Percentiles rank a stretch among this genome's conserved stretches.
These are phyloP conservation scores for Aspergillus piperis DNA, from an alignment of 2,329 filamentous ascomycete genomes.

Conservation along the genomic window DNA sequence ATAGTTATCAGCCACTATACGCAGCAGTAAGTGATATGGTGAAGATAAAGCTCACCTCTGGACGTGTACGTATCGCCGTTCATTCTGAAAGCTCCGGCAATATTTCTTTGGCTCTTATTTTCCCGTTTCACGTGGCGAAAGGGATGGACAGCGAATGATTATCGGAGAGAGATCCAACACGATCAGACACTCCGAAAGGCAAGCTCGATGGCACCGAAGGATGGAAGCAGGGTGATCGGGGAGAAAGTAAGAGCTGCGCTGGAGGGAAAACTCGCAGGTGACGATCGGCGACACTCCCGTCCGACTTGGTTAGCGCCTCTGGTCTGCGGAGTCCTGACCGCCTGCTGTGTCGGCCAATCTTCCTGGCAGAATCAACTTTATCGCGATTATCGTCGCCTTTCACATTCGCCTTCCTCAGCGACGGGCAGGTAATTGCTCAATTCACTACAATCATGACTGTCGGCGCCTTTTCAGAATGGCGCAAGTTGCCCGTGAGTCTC, in stretches of 20 bases:
- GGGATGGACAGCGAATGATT: not conserved
- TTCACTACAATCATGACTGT: slow-evolving; percentile 35
- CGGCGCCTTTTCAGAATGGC: slow-evolving; percentile 72
- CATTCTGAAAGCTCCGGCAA: slow-evolving; percentile 56
- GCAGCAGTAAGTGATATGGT: not conserved
- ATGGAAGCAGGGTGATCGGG: slow-evolving; percentile 10
- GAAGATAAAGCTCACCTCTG: slow-evolving; percentile 60
- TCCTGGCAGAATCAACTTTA: slow-evolving; percentile 27
- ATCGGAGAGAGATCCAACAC: not conserved
- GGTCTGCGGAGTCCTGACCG: slow-evolving; percentile 29
- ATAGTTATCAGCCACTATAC: slow-evolving; percentile 36
- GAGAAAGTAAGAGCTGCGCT: slow-evolving; percentile 18
- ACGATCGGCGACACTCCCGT: slow-evolving; percentile 23
- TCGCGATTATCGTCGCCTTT: not conserved
- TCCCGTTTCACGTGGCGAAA: not conserved
- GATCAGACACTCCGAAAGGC: not conserved
- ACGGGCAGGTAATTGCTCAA: not conserved
- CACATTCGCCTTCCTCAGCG: slow-evolving; percentile 1
- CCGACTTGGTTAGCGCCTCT: slow-evolving; percentile 25
- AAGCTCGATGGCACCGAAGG: slow-evolving; percentile 3
- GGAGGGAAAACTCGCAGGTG: slow-evolving; percentile 38
- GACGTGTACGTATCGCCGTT: slow-evolving; percentile 83
- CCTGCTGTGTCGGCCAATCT: slow-evolving; percentile 17
- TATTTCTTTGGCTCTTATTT: slow-evolving; percentile 19
- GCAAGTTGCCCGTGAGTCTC: slow-evolving; percentile 77